Percentiles rank a stretch among this genome's conserved stretches.
phyloP scores from a whole-genome alignment of 306 rosid genomes.

The Nissolia schottii region DNA sequence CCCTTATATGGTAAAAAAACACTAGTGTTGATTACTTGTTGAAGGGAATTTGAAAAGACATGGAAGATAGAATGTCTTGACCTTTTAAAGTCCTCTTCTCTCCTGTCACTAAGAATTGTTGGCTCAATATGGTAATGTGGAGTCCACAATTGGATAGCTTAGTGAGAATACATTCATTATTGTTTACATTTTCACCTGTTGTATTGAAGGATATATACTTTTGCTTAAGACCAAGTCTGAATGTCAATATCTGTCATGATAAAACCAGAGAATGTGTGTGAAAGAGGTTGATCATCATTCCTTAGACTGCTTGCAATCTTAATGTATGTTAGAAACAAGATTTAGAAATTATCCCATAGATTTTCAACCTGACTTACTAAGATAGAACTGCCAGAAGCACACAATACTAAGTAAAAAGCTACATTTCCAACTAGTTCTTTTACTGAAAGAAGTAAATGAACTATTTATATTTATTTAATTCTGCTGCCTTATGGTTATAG shows the following conservation, averaged over 20 bases:
- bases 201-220: neutral
- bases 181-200: neutral
- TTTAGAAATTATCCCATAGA: no score
- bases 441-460: no score
- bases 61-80: neutral
- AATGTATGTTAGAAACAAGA: neutral
- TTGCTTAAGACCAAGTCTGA: neutral
- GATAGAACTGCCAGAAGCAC: no score
- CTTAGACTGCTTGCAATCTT: neutral
- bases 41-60: neutral
- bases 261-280: neutral
- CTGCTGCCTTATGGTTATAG: neutral
- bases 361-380: neutral
- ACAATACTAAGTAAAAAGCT: neutral
- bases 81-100: neutral
- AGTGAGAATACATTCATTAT: neutral
- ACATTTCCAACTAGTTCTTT: no score
- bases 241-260: neutral
- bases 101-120: neutral
- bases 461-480: no score
- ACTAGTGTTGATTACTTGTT: neutral
- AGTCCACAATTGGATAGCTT: neutral
- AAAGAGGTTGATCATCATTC: no score
- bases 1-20: neutral
- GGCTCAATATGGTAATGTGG: neutral